Evolutionary conservation across 2,329 filamentous ascomycete genomes (phyloP).

Genomic region (Tolypocladium tundrense): DNA sequence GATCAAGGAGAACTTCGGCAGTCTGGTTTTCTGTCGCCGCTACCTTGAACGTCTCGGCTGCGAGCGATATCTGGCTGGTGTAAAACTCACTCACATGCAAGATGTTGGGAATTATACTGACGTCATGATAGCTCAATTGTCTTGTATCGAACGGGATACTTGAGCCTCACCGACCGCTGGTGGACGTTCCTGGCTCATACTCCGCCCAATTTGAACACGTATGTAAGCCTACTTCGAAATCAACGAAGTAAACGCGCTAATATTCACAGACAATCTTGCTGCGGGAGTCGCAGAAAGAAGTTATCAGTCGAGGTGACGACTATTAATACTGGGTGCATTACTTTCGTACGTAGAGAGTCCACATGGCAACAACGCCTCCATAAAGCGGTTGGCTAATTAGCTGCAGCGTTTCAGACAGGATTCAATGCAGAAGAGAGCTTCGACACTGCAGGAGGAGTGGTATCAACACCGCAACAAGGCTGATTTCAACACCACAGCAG

Average conservation of each 20-base stretch:
- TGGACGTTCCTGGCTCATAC: slow-evolving; percentile 50
- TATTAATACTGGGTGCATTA: slow-evolving; percentile 23
- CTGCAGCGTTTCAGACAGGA: background rate
- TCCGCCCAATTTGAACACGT: slow-evolving; percentile 54
- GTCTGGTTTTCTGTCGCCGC: slow-evolving; percentile 49
- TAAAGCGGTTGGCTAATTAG: background rate
- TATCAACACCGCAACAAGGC: background rate
- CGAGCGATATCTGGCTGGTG: slow-evolving; percentile 47
- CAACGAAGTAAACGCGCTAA: background rate
- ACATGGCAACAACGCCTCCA: background rate
- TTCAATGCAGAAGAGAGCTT: background rate
- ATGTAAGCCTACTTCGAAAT: slow-evolving; percentile 1
- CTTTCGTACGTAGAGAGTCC: background rate
- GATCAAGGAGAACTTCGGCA: slow-evolving; percentile 53
- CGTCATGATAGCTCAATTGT: slow-evolving; percentile 37
- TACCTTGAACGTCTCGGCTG: slow-evolving; percentile 55
- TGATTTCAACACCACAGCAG: background rate
- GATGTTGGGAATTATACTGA: slow-evolving; percentile 2
- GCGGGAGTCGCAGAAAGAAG: slow-evolving; percentile 33
- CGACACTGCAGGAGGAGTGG: background rate
- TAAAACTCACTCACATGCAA: slow-evolving; percentile 21
- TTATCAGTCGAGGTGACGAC: slow-evolving; percentile 41
- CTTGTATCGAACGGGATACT: slow-evolving; percentile 47
- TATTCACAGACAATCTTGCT: slow-evolving; percentile 33
- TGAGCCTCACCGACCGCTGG: slow-evolving; percentile 44